Base-by-base conservation (phyloP, 31 red algal genomes). In the Asparagopsis taxiformis region DNA sequence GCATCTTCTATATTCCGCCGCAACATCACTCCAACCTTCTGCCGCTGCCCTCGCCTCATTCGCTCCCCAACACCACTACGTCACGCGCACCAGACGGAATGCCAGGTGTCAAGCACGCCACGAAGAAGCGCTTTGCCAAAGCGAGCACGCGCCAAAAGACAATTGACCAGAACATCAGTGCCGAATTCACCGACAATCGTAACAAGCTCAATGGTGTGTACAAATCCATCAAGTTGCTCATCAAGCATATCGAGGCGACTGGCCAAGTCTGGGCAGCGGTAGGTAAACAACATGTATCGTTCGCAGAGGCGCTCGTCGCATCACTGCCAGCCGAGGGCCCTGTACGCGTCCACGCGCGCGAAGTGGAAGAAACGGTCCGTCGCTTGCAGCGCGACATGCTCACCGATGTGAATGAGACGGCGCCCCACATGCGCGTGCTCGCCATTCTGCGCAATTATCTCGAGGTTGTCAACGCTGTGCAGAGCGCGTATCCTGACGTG, bases 81-180 rank as follows among this genome's bases (percentile, higher is more conserved):
- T 35, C 51, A 0, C n/a, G n/a, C 70, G 23, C 51, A 33, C 51
- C 67, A 5, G 16, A 1, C 63, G 30, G 10, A 31, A 51, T 55
- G 67, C 67, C 38, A 3, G 71, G 54, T 9, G n/a, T 59, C 25
- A 75, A 61, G 54, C 71, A 61, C 46, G 58, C 56, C 55, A 59
- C 73, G 33, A 61, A 61, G 35, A 61, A 49, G 35, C 73, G 38
- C 37, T 61, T 77, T 51, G 73, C 73, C 39, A 64, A 61, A 51
- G 73, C 73, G 1, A 25, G 24, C 9, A 51, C 31, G 13, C 73
- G 59, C 39, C 29, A 44, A 13, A 28, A 39, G 33, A 48, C 61
- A 31, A 61, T 64, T 39, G 22, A 19, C 36, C 9, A 22, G 26
- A 52, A 39, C 28, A 77, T 64, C 20, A 61, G 58, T 23, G 58